Conservation (phyloP, 352 stramenopile genomes). For the Phytophthora syringae region DNA sequence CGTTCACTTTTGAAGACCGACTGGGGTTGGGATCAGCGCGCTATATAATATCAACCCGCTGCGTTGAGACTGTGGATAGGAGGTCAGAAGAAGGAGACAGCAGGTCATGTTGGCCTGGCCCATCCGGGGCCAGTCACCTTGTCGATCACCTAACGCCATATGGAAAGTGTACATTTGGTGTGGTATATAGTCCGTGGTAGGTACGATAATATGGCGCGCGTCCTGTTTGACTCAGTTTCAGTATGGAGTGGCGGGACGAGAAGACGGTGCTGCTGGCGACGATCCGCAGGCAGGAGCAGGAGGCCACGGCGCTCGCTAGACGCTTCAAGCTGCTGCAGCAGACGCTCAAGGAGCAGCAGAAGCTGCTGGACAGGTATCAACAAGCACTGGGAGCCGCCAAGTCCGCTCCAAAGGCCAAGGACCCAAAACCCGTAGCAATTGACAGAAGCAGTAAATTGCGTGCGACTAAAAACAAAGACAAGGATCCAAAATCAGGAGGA, state of each 20-base stretch:
- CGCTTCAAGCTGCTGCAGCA: slow-evolving; percentile 71
- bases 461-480: background rate
- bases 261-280: slow-evolving; percentile 50
- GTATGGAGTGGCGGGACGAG: slow-evolving; percentile 53
- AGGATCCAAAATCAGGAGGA: too few species aligned
- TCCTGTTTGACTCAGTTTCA: slow-evolving; percentile 26
- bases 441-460: slow-evolving; percentile 12
- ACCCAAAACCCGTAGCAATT: background rate
- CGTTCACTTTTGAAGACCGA: too few species aligned
- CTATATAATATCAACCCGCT: too few species aligned
- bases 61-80: too few species aligned
- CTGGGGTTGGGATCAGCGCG: too few species aligned
- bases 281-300: slow-evolving; percentile 51
- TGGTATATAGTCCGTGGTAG: background rate
- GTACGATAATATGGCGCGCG: slow-evolving; percentile 15
- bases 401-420: background rate
- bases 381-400: slow-evolving; percentile 33
- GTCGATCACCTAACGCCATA: too few species aligned
- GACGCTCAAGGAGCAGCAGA: slow-evolving; percentile 71
- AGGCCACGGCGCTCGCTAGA: slow-evolving; percentile 47
- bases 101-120: too few species aligned
- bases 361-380: slow-evolving; percentile 77
- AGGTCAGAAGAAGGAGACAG: too few species aligned
- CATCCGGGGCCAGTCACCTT: too few species aligned
- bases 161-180: background rate